Base-by-base conservation (phyloP, 2,329 filamentous ascomycete genomes). In the Cryphonectria parasitica region DNA sequence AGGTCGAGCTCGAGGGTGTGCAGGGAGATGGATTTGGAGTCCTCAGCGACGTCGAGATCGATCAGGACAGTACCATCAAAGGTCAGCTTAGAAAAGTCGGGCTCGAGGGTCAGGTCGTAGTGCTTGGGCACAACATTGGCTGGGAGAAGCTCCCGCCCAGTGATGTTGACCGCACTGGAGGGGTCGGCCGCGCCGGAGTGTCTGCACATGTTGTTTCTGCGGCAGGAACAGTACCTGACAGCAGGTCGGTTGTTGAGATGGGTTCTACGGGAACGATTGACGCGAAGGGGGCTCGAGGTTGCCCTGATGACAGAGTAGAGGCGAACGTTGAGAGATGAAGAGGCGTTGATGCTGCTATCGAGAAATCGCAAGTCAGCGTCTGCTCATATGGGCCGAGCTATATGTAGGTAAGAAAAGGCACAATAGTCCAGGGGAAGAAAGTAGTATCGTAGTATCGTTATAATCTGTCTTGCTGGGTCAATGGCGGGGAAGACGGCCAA, bases 71-170 rank as follows among this genome's bases (percentile, higher is more conserved):
- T 91, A 74, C 95, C 95, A 71, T 95, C 88, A 79, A 95, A 98
- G 74, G 90, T 94, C 82, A 96, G 94, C 74, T 91, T 94, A 76
- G 92, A 87, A 76, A 98, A 92, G 83, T 98, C 89, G 68, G 95
- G 94, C 83, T 98, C 96, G 73, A 98, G 86, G 1, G 93, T 96
- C 76, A 98, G 83, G 80, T 97, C 90, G 83, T 98, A 98, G 83
- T 98, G 94, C 54, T 87, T 83, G n/a, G 95, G 95, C 80, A 95
- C 92, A 77, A 98, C 94, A 78, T 98, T 97, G 82, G 91, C 90
- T 67, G 95, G 96, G 76, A 98, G 87, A 74, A 98, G 91, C 84
- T 97, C 92, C 77, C 95, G 91, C 74, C 88, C 90, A 75, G 76
- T 76, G 66, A 80, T 75, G 69, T 78, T 77, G 69, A 78, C 78